These are phyloP conservation scores for Neonectria hederae DNA, from an alignment of 2,329 filamentous ascomycete genomes.

Conservation along the genomic window DNA sequence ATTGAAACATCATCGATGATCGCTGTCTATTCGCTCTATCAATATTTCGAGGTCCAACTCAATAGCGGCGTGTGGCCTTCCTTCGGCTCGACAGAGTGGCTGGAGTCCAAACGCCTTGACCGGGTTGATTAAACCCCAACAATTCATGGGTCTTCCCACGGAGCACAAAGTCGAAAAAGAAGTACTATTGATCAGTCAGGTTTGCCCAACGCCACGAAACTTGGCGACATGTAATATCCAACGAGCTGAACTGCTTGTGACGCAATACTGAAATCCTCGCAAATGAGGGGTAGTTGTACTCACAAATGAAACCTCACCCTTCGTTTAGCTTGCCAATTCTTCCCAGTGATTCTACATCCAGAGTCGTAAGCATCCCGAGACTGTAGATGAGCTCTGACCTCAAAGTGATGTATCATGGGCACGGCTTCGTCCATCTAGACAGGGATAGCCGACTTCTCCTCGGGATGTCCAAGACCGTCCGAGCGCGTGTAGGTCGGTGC, in stretches of 20 bases:
- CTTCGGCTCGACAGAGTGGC: not conserved
- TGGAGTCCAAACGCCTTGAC: not conserved
- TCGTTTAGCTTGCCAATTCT: not conserved
- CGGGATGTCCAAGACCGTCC: not conserved
- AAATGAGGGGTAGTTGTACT: not conserved
- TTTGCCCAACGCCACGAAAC: not conserved
- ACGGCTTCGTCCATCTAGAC: not conserved
- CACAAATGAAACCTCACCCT: not conserved
- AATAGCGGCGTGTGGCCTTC: not conserved
- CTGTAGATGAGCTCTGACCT: not conserved
- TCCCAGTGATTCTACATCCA: not conserved
- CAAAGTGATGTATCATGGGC: conserved; percentile 7
- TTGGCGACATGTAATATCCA: not conserved
- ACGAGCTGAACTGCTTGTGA: not conserved
- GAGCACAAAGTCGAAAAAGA: not conserved
- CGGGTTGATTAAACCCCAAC: not conserved
- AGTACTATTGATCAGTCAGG: not conserved
- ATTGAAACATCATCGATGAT: too few species aligned
- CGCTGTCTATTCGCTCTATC: too few species aligned
- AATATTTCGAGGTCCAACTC: not conserved
- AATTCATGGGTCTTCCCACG: too few species aligned
- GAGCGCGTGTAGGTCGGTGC: not conserved
- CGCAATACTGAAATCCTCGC: not conserved
- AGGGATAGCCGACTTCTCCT: not conserved
- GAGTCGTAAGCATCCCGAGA: conserved; percentile 7